Evolutionary conservation across 805 yeast genomes (phyloP).

Genomic region (Ogataea methylovora): DNA sequence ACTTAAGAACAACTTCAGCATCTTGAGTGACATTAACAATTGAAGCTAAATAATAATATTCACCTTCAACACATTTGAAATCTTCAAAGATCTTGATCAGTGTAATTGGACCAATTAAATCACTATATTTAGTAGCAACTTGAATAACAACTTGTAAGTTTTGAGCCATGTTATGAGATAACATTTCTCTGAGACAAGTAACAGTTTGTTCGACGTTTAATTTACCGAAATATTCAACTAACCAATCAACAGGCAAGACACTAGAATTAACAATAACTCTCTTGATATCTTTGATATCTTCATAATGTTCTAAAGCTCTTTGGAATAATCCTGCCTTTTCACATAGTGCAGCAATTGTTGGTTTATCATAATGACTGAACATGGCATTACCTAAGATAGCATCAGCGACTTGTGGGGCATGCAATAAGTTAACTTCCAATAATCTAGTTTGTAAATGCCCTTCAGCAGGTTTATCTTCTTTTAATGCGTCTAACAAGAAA

Average conservation of each 20-base stretch:
- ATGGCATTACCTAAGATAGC: constrained; percentile 94
- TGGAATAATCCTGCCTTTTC: constrained; percentile 95
- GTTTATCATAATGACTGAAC: constrained; percentile 93
- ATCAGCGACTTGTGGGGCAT: constrained; percentile 99
- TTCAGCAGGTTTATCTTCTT: constrained; percentile 88
- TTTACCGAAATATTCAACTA: constrained; percentile 86
- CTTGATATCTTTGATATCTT: constrained; percentile 90
- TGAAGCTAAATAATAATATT: constrained; percentile 87
- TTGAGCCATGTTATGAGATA: constrained; percentile 70
- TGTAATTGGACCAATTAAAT: constrained; percentile 78
- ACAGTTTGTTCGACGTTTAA: constrained; percentile 90
- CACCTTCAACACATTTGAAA: constrained; percentile 85
- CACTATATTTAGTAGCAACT: constrained; percentile 95
- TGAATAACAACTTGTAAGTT: constrained; percentile 91
- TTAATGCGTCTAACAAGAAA: constrained; percentile 88
- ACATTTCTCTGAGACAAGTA: constrained; percentile 79
- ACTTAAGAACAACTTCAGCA: constrained; percentile 91
- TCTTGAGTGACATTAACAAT: constrained; percentile 92
- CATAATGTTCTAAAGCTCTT: constrained; percentile 94
- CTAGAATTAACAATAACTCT: constrained; percentile 77
- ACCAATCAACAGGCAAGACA: constrained; percentile 87
- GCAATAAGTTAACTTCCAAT: constrained; percentile 83
- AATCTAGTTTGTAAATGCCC: constrained; percentile 94
- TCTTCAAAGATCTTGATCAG: constrained; percentile 91
- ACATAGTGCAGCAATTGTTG: constrained; percentile 84